Conservation (phyloP, 192 early-diverging fungal species). For the Entomortierella lignicola region DNA sequence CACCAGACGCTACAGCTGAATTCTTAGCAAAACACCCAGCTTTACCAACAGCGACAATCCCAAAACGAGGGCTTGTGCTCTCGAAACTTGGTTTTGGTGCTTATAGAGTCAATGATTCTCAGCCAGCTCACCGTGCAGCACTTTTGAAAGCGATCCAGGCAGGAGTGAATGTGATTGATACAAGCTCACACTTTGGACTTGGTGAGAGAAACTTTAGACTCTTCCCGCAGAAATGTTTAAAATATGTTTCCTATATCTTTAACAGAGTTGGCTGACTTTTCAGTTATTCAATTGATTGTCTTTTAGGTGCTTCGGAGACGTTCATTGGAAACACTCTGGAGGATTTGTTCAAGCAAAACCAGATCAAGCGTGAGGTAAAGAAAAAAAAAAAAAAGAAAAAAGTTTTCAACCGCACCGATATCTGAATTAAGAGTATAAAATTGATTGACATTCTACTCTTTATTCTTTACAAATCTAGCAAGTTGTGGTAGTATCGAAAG, state of each 20-base stretch:
- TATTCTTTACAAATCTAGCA: constrained; percentile 25
- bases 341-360: constrained; percentile 33
- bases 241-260: no score
- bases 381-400: neutral
- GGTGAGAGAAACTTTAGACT: no score
- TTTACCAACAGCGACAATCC: constrained; percentile 51
- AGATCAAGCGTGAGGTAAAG: constrained; percentile 62
- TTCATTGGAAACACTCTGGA: constrained; percentile 65
- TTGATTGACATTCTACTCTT: neutral
- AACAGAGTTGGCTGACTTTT: no score
- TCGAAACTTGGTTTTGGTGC: constrained; percentile 76
- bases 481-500: constrained; percentile 60
- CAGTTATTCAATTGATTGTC: neutral
- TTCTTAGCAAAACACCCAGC: constrained; percentile 30
- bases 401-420: no score
- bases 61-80: constrained; percentile 58
- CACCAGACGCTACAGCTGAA: constrained; percentile 30
- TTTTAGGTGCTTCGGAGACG: constrained; percentile 66
- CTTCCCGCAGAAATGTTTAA: no score
- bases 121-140: constrained; percentile 58
- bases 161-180: constrained; percentile 83
- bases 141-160: constrained; percentile 63
- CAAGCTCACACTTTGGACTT: constrained; percentile 75
- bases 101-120: constrained; percentile 61
- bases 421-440: no score